Evolutionary conservation across 495 filamentous ascomycete genomes (phyloP).

Genomic region (Entonaema liquescens): DNA sequence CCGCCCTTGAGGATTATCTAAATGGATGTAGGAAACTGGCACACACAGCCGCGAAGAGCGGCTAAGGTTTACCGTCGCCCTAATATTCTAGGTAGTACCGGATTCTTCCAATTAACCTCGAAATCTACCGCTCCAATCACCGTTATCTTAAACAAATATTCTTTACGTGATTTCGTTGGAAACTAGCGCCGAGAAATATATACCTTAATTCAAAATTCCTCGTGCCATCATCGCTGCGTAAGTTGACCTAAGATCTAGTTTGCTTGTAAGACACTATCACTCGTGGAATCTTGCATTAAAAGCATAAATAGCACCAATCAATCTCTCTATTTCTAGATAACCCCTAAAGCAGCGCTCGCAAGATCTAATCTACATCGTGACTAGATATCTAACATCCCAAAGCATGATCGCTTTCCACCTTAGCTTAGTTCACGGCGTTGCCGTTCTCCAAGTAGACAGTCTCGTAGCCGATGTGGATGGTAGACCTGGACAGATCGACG

Average conservation of each 20-base stretch:
- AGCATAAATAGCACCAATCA: background rate
- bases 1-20: background rate
- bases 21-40: background rate
- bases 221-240: too few relatives aligned
- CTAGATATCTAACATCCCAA: background rate
- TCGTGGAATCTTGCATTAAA: background rate
- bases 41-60: background rate
- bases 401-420: background rate
- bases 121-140: too few relatives aligned
- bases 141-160: too few relatives aligned
- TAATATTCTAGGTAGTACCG: too few relatives aligned
- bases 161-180: too few relatives aligned
- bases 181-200: too few relatives aligned
- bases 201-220: too few relatives aligned
- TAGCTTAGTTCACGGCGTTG: constrained; percentile 5
- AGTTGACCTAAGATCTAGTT: background rate
- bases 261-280: background rate
- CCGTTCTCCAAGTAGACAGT: constrained; percentile 18
- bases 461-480: constrained; percentile 19
- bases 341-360: background rate
- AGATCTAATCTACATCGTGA: background rate
- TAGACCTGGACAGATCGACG: constrained; percentile 14
- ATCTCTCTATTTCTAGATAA: background rate
- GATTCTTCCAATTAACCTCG: too few relatives aligned
- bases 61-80: too few relatives aligned